Evolutionary conservation across 1,284 basidiomycete genomes (phyloP), one percentile per base, ranked within the genome.

Genomic region (Trichosporon sp.): DNA sequence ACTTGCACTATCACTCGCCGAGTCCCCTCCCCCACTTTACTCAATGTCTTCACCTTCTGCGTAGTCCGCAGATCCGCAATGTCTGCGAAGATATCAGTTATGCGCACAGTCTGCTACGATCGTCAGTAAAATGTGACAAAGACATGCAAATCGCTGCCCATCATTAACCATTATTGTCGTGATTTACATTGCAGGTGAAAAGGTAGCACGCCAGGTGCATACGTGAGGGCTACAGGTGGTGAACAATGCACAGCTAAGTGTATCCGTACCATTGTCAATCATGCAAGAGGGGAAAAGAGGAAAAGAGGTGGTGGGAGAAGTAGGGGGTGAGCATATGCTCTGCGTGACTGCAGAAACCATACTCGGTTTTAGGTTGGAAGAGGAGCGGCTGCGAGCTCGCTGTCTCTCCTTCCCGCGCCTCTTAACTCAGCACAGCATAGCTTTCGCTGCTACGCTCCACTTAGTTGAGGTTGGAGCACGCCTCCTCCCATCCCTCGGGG

Each of bases 141-240:
- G 4, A 21, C 4, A 2, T 23, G 7, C 19, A 16, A 23, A 27
- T 52, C 21, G n/a, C n/a, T 19, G 16, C 3, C 21, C 21, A 21
- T 10, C 19, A 13, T 52, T 14, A n/a, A 9, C 16, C 49, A 54
- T 54, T 19, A 54, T 29, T 25, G 49, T 54, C 49, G 27, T 54
- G 21, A 54, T 54, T 31, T 54, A 54, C 49, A 54, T 27, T 54
- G 25, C 25, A 3, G 34, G 13, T n/a, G n/a, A 13, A 37, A 54
- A 54, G 27, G 27, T 23, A 54, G 49, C 49, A 54, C 49, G 27
- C 49, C 49, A 54, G 49, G 49, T 54, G 49, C 49, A 54, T 54
- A 54, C 49, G 49, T 54, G 16, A 31, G 23, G 23, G 49, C 25
- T 54, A 54, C 49, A 54, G 25, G 10, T 10, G 27, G 49, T n/a